Evolutionary conservation across 176 grass and related monocot genomes (phyloP).

Genomic region (Carex parvula): DNA sequence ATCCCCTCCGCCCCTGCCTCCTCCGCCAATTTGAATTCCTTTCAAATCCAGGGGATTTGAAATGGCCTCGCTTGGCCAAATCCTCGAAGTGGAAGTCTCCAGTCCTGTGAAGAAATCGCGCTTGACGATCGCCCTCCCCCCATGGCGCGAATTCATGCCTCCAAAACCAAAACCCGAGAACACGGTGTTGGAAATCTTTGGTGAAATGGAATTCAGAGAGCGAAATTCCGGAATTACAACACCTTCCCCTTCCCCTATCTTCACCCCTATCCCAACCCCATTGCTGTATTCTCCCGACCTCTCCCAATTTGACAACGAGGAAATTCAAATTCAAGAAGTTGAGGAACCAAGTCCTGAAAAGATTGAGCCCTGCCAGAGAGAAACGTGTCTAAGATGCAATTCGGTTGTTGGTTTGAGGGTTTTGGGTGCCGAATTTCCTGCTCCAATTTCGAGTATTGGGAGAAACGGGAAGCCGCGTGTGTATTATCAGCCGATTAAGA

Average conservation of each 20-base stretch:
- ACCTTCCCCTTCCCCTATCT: not conserved
- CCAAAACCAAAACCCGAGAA: not conserved
- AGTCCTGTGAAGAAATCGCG: not conserved
- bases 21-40: not conserved
- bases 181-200: slow-evolving; percentile 35
- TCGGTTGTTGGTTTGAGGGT: not conserved
- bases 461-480: slow-evolving; percentile 32
- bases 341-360: not conserved
- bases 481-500: slow-evolving; percentile 30
- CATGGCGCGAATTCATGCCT: slow-evolving; percentile 15
- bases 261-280: not conserved
- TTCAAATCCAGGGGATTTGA: not conserved
- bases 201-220: slow-evolving; percentile 32
- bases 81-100: slow-evolving; percentile 16
- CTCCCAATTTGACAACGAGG: not conserved
- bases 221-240: not conserved
- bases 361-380: not conserved
- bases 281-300: not conserved
- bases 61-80: slow-evolving; percentile 17
- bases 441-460: slow-evolving; percentile 37
- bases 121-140: slow-evolving; percentile 2
- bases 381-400: slow-evolving; percentile 15
- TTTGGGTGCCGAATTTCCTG: slow-evolving; percentile 18
- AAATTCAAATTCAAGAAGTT: not conserved
- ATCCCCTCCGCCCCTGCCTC: slow-evolving; percentile 1